Percentiles rank a stretch among this genome's conserved stretches.
phyloP scores from a whole-genome alignment of 306 rosid genomes.

The Lagenaria siceraria region DNA sequence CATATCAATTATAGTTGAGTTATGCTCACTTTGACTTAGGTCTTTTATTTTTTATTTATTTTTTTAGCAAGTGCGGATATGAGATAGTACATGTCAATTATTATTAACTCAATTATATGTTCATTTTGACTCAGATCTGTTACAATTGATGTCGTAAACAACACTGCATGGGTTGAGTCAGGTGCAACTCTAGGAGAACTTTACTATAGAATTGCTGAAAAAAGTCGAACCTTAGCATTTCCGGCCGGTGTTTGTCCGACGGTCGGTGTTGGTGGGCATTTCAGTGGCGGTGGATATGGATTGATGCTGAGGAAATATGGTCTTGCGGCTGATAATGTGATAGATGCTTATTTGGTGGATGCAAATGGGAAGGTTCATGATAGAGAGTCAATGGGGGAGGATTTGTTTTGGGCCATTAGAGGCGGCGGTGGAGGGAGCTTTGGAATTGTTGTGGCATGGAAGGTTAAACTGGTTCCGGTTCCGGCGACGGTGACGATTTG shows the following conservation, averaged over 20 bases:
- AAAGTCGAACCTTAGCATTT: conserved; percentile 26
- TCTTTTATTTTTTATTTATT: no score
- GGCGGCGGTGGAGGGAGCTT: background rate
- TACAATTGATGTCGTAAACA: conserved; percentile 16
- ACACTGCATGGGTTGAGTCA: conserved; percentile 36
- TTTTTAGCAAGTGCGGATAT: no score
- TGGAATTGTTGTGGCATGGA: conserved; percentile 64
- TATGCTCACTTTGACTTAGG: no score
- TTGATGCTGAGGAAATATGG: conserved; percentile 55
- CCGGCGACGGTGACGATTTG: conserved; percentile 52
- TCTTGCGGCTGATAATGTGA: conserved; percentile 42
- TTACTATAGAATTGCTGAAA: background rate
- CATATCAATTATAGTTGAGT: no score
- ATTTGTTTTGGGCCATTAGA: background rate
- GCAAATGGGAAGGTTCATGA: background rate
- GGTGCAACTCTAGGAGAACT: conserved; percentile 59
- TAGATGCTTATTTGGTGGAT: conserved; percentile 26
- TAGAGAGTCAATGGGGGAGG: background rate
- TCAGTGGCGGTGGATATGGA: conserved; percentile 78
- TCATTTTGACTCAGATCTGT: background rate
- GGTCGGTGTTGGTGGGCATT: conserved; percentile 57
- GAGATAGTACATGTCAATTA: no score
- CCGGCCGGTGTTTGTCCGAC: conserved; percentile 62
- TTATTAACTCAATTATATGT: no score
- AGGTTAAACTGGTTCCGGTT: conserved; percentile 39